phyloP scores from a whole-genome alignment of 1,284 basidiomycete species.

The Sanguinoderma infundibulare region DNA sequence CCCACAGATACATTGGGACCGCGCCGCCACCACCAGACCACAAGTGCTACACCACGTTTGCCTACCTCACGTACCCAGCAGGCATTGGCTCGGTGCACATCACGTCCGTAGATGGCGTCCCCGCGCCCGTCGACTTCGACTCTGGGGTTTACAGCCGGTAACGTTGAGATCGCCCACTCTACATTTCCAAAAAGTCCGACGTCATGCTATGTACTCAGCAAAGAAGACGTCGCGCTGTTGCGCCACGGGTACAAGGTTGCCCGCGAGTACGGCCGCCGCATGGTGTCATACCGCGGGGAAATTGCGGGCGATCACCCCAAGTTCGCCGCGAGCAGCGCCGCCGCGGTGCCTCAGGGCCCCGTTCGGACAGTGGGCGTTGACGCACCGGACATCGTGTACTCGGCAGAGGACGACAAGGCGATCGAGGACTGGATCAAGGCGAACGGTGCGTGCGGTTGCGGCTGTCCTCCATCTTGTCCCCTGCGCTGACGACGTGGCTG shows the following conservation, averaged over 20 bases:
- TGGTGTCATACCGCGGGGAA: conserved; percentile 62
- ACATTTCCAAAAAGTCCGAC: background rate
- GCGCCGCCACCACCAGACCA: background rate
- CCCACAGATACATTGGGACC: conserved; percentile 1
- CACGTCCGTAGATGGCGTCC: conserved; percentile 40
- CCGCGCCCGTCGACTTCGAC: conserved; percentile 42
- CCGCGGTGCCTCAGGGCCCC: conserved; percentile 36
- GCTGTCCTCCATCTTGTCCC: background rate
- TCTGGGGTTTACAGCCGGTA: conserved; percentile 17
- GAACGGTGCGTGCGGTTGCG: conserved; percentile 27
- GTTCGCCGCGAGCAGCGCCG: conserved; percentile 52
- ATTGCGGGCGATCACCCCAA: conserved; percentile 47
- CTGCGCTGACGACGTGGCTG: no score
- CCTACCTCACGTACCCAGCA: conserved; percentile 39
- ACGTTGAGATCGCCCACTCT: no score
- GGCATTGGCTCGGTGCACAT: conserved; percentile 49
- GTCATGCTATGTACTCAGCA: background rate
- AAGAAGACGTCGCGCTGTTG: conserved; percentile 56
- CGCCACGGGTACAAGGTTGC: conserved; percentile 61
- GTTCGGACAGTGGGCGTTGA: conserved; percentile 44
- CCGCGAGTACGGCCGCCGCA: conserved; percentile 62
- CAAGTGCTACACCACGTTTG: conserved; percentile 4
- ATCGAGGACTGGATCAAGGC: conserved; percentile 46
- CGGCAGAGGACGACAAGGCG: conserved; percentile 55
- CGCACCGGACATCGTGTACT: conserved; percentile 55